Evolutionary conservation across 768 basidiomycete species (phyloP), one percentile per base, ranked within the genome.

Genomic region (Leucosporidium creatinivorum): DNA sequence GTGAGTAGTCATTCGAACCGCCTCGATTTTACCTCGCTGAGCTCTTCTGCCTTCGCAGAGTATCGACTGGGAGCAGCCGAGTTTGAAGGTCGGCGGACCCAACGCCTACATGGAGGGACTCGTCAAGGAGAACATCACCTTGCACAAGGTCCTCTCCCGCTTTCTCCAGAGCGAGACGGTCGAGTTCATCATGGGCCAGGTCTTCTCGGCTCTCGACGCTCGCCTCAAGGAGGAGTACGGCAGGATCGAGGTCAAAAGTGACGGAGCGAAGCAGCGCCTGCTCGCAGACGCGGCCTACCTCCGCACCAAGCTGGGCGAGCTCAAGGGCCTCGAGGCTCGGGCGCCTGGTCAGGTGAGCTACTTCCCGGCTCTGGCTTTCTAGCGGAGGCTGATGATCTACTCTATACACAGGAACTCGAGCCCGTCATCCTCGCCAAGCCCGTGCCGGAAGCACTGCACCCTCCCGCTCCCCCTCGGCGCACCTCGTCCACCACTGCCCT

Each of bases 121-220:
- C 51, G 86, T 93, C 74, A 93, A 92, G 79, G 96, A 99, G 79
- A 93, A 93, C 25, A 87, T 89, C 64, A 94, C 91, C 33, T 82
- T 99, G 60, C 91, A 98, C 80, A 98, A 94, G 77, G 92, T 99
- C 60, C 82, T 98, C 52, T 90, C 91, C 56, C 88, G 93, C 58
- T 98, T 96, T 79, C 82, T 97, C 33, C 81, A 89, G 21, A 78
- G 82, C 55, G 82, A 84, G 39, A 83, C 91, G 31, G 89, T 96
- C 54, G 91, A 93, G 85, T 85, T 84, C 77, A 91, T 99, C 76
- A 93, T 97, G 90, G 85, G 86, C 47, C 91, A 97, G 76, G 96
- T 98, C 19, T 87, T 97, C 68, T 89, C 89, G 25, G 87, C 91
- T 19, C 93, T 97, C 78, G 92, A 92, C 78, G 87, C 91, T 79